These are phyloP conservation scores for Rugosomyces carneus DNA, from an alignment of 1,284 basidiomycete species.

Conservation along the genomic window DNA sequence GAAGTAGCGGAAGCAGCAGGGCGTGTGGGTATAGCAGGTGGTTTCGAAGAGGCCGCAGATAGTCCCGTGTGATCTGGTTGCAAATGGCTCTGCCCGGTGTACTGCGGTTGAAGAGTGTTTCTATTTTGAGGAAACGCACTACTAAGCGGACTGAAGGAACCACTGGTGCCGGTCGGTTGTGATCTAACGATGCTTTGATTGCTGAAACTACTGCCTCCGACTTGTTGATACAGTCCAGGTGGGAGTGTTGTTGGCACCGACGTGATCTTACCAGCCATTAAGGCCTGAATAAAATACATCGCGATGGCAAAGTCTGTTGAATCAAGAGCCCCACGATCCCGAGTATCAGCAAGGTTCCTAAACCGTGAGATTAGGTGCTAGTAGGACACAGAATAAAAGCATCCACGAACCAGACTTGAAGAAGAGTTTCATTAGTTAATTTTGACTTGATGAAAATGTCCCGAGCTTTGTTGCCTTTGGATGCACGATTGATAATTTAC, in stretches of 20 bases:
- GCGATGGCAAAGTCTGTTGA: constrained; percentile 92
- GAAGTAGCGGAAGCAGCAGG: constrained; percentile 32
- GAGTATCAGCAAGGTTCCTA: constrained; percentile 93
- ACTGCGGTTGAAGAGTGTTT: constrained; percentile 47
- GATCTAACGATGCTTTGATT: constrained; percentile 31
- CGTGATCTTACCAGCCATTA: constrained; percentile 78
- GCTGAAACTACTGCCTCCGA: constrained; percentile 36
- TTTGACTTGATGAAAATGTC: constrained; percentile 94
- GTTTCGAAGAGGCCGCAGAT: constrained; percentile 24
- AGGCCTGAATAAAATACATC: constrained; percentile 92
- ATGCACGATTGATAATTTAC: constrained; percentile 5
- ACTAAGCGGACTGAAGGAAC: constrained; percentile 47
- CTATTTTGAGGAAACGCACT: constrained; percentile 33
- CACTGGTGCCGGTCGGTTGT: constrained; percentile 55
- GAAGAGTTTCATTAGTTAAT: constrained; percentile 83
- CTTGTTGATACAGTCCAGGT: constrained; percentile 88
- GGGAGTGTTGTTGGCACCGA: constrained; percentile 78
- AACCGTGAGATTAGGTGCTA: constrained; percentile 1
- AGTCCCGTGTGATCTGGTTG: constrained; percentile 37
- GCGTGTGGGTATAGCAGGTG: constrained; percentile 37
- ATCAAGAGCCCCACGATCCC: constrained; percentile 87
- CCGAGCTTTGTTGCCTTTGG: constrained; percentile 80
- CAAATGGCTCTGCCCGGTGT: constrained; percentile 52
- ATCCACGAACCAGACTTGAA: constrained; percentile 81
- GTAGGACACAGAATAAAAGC: neutral